Conservation (phyloP, 2,329 filamentous ascomycete genomes). For the Rutstroemia sp. region DNA sequence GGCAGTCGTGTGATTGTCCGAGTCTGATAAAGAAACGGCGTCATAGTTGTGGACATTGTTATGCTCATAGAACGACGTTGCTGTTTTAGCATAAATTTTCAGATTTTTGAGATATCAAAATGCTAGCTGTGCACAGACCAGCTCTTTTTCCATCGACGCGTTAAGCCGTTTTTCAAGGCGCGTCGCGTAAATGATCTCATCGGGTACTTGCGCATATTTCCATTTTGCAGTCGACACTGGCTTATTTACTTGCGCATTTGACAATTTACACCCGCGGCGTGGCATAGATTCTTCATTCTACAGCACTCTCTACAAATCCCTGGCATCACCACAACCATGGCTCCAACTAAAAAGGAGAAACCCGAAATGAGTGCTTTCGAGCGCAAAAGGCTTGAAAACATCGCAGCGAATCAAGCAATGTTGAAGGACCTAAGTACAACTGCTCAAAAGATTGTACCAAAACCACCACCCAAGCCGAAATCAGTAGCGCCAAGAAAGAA, state of each 20-base stretch:
- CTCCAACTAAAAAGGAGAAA: slow-evolving; percentile 35
- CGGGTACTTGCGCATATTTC: no score
- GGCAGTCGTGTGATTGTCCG: slow-evolving; percentile 42
- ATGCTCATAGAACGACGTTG: background rate
- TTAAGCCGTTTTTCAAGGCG: background rate
- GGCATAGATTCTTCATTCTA: background rate
- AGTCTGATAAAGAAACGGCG: slow-evolving; percentile 68
- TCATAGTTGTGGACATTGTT: slow-evolving; percentile 34
- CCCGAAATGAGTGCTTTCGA: slow-evolving; percentile 75
- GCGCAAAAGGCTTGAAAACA: slow-evolving; percentile 75
- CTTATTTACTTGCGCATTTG: no score
- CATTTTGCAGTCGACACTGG: background rate
- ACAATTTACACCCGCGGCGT: background rate
- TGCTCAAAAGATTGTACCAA: slow-evolving; percentile 61
- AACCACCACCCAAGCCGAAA: slow-evolving; percentile 43
- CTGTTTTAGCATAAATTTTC: background rate
- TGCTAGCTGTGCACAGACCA: background rate
- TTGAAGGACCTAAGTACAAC: slow-evolving; percentile 69
- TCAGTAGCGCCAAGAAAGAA: slow-evolving; percentile 34
- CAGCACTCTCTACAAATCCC: background rate
- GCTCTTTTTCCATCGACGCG: background rate
- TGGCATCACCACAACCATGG: slow-evolving; percentile 33
- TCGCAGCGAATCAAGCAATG: slow-evolving; percentile 76
- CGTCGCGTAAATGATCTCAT: slow-evolving; percentile 6
- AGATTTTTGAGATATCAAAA: background rate